Evolutionary conservation across 768 basidiomycete genomes (phyloP).

Genomic region (Roridomyces roridus): DNA sequence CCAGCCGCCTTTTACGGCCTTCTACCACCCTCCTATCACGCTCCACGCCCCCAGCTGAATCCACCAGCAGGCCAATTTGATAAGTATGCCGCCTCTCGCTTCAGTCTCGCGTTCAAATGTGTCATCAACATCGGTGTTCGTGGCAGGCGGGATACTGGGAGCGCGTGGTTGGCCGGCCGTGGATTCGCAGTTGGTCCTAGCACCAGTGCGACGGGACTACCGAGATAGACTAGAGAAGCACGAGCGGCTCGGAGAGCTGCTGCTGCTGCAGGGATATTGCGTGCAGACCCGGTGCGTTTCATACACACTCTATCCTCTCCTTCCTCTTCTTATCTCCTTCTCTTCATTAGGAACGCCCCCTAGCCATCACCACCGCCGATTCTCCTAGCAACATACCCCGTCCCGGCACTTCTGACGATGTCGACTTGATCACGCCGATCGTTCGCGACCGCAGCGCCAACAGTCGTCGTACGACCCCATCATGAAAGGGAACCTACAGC

Average conservation of each 20-base stretch:
- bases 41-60: slow-evolving; percentile 66
- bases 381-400: not conserved
- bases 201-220: slow-evolving; percentile 74
- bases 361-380: slow-evolving; percentile 17
- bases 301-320: not conserved
- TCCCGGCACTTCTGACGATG: not conserved
- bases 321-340: not conserved
- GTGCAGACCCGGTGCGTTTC: slow-evolving; percentile 1
- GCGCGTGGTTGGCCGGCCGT: slow-evolving; percentile 87
- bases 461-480: slow-evolving; percentile 21
- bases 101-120: slow-evolving; percentile 94
- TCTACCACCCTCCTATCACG: slow-evolving; percentile 64
- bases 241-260: slow-evolving; percentile 61
- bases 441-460: slow-evolving; percentile 24
- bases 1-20: slow-evolving; percentile 81
- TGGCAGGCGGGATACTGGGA: slow-evolving; percentile 90
- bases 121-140: slow-evolving; percentile 97
- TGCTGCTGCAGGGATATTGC: slow-evolving; percentile 55
- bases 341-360: slow-evolving; percentile 1
- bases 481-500: slow-evolving; percentile 11
- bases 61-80: slow-evolving; percentile 65
- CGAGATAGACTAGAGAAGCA: slow-evolving; percentile 76
- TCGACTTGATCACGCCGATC: slow-evolving; percentile 18
- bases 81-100: slow-evolving; percentile 86
- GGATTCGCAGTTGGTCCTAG: slow-evolving; percentile 88